A percentile compares a stretch with the other conserved stretches of the same genome.
Evolutionary conservation across 2,329 filamentous ascomycete species (phyloP).

Genomic region (Venturia pyrina): DNA sequence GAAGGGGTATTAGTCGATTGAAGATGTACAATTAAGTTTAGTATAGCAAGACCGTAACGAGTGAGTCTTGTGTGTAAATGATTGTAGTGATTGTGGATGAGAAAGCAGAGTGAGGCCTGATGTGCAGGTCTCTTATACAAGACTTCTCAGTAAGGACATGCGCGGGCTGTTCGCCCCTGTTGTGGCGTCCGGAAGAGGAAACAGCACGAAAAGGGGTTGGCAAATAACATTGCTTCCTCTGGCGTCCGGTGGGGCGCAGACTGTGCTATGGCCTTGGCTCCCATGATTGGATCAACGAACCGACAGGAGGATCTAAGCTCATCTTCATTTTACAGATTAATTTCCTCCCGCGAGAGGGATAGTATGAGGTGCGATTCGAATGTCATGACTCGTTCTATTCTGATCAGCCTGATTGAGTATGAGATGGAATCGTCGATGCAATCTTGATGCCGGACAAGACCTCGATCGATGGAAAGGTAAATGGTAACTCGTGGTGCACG

Average conservation of each 20-base stretch:
- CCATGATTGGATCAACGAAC: neutral
- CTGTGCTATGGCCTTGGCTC: neutral
- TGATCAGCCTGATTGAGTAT: neutral
- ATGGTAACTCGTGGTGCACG: neutral
- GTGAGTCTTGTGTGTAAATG: constrained; percentile 2
- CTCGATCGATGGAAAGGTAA: neutral
- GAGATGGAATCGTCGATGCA: neutral
- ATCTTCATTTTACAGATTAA: constrained; percentile 1
- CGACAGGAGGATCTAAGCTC: neutral
- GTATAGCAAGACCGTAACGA: constrained; percentile 2
- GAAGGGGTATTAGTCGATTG: neutral
- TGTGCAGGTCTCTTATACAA: constrained; percentile 3
- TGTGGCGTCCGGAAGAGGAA: constrained; percentile 2
- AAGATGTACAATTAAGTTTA: neutral
- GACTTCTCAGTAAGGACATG: neutral
- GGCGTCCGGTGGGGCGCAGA: neutral
- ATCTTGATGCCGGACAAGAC: neutral
- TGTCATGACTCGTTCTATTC: neutral
- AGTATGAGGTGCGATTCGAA: neutral
- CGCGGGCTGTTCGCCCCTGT: neutral
- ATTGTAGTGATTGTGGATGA: neutral
- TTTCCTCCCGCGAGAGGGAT: neutral
- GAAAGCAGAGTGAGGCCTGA: neutral
- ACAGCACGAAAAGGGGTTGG: neutral
- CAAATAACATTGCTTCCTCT: neutral